phyloP scores from a whole-genome alignment of 768 basidiomycete species.

The Suillus lakei region DNA sequence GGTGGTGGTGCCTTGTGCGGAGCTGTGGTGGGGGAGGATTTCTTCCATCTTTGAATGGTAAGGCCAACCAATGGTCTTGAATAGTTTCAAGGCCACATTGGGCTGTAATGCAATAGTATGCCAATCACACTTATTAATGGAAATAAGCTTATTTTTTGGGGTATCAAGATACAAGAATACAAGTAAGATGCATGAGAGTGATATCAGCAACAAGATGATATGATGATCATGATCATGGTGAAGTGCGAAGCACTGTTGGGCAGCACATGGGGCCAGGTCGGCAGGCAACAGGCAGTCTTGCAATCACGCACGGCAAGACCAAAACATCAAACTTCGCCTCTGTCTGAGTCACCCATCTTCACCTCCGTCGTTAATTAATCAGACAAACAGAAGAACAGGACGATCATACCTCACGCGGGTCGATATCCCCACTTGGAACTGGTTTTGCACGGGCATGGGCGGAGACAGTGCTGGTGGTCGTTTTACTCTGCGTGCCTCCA shows the following conservation, averaged over 20 bases:
- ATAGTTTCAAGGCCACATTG: too few relatives aligned
- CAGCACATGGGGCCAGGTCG: neutral
- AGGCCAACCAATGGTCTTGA: too few relatives aligned
- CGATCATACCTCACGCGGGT: neutral
- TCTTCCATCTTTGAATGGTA: too few relatives aligned
- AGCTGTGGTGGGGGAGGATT: too few relatives aligned
- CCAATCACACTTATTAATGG: constrained; percentile 1
- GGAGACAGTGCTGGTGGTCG: neutral
- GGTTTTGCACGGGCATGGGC: neutral
- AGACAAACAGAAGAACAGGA: neutral
- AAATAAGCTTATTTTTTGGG: neutral
- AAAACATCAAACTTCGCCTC: neutral
- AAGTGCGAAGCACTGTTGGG: neutral
- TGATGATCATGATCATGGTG: neutral
- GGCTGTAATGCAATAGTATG: too few relatives aligned
- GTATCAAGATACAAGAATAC: neutral
- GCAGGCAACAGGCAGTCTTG: neutral
- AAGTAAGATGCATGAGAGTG: neutral
- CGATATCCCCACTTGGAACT: neutral
- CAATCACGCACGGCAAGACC: neutral
- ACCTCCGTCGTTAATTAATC: neutral
- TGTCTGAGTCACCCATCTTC: neutral
- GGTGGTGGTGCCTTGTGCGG: too few relatives aligned
- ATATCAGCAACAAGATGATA: neutral
- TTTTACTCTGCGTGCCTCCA: neutral